Evolutionary conservation across 1,139 yeast genomes (phyloP).

Genomic region (Fermentozyma sake): DNA sequence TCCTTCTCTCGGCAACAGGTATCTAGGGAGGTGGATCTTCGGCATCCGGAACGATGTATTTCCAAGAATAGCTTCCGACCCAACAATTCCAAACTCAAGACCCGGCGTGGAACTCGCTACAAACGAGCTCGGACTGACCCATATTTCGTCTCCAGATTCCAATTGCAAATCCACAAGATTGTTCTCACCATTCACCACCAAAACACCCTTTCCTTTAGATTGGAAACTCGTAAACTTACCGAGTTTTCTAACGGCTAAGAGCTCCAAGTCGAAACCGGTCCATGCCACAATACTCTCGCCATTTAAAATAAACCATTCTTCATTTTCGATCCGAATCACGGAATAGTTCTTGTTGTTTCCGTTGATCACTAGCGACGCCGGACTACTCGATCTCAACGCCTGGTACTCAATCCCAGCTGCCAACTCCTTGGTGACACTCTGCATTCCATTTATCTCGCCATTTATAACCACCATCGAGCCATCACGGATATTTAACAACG

Average conservation of each 20-base stretch:
- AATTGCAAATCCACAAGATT: slow-evolving; percentile 12
- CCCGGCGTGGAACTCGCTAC: slow-evolving; percentile 14
- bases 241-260: slow-evolving; percentile 7
- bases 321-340: slow-evolving; percentile 16
- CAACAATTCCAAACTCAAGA: slow-evolving; percentile 1
- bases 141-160: slow-evolving; percentile 11
- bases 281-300: slow-evolving; percentile 15
- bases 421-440: slow-evolving; percentile 12
- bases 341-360: slow-evolving; percentile 25
- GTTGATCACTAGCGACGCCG: slow-evolving; percentile 28
- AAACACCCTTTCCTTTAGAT: slow-evolving; percentile 14
- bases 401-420: slow-evolving; percentile 19
- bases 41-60: too few relatives aligned
- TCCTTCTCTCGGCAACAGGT: too few relatives aligned
- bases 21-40: too few relatives aligned
- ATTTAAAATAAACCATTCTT: slow-evolving; percentile 13
- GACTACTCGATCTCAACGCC: slow-evolving; percentile 17
- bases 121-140: slow-evolving; percentile 10
- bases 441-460: slow-evolving; percentile 24
- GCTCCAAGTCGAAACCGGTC: slow-evolving; percentile 15
- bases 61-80: too few relatives aligned
- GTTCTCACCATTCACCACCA: slow-evolving; percentile 15
- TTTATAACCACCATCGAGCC: slow-evolving; percentile 33
- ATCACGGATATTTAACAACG: slow-evolving; percentile 26
- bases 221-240: slow-evolving; percentile 6